Conservation (phyloP, 1,139 yeast genomes). For the Zygosaccharomyces sapae region DNA sequence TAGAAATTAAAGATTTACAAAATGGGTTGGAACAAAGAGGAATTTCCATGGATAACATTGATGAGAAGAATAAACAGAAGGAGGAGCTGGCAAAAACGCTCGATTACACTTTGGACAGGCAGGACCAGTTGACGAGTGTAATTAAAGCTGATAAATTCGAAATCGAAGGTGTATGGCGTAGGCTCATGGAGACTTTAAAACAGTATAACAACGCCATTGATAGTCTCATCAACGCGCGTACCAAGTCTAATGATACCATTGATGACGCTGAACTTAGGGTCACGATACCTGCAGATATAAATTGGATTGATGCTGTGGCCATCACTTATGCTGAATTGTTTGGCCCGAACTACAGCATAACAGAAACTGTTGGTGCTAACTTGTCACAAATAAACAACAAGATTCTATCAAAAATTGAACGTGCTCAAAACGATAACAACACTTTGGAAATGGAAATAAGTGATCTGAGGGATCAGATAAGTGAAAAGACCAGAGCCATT, state of each 20-base stretch:
- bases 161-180: slow-evolving; percentile 47
- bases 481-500: slow-evolving; percentile 54
- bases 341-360: slow-evolving; percentile 8
- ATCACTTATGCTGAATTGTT: slow-evolving; percentile 35
- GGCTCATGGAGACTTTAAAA: slow-evolving; percentile 48
- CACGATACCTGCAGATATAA: slow-evolving; percentile 32
- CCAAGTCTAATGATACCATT: slow-evolving; percentile 36
- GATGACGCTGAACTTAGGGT: slow-evolving; percentile 34
- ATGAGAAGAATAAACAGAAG: slow-evolving; percentile 50
- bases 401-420: slow-evolving; percentile 48
- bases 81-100: slow-evolving; percentile 53
- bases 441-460: slow-evolving; percentile 58
- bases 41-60: slow-evolving; percentile 58
- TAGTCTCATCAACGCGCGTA: slow-evolving; percentile 30
- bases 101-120: slow-evolving; percentile 46
- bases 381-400: slow-evolving; percentile 48
- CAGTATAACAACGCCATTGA: slow-evolving; percentile 55
- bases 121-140: slow-evolving; percentile 39
- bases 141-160: slow-evolving; percentile 47
- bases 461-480: slow-evolving; percentile 48
- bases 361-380: slow-evolving; percentile 24
- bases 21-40: slow-evolving; percentile 51
- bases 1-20: slow-evolving; percentile 47
- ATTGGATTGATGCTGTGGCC: slow-evolving; percentile 34
- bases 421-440: slow-evolving; percentile 56